Evolutionary conservation across 768 basidiomycete genomes (phyloP), one percentile per base, ranked within the genome.

Genomic region (Suillus luteus): DNA sequence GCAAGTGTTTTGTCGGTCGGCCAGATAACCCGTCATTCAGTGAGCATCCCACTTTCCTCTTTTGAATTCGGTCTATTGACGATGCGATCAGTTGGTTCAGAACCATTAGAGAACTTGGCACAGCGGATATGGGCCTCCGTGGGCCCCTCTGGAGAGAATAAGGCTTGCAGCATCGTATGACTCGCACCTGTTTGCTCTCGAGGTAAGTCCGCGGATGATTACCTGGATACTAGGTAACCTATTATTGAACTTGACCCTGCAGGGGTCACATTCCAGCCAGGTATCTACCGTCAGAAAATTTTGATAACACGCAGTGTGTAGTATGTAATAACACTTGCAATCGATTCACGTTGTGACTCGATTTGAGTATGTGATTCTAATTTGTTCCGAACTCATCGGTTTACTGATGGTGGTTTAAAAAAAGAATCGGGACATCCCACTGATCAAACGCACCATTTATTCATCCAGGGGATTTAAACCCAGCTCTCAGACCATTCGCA

Each of bases 101-200:
- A 96, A 72, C 86, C 90, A 0, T 77, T 95, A n/a, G 84, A 87
- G 44, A 62, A 68, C 2, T 84, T 96, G 5, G 87, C 93, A 0
- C 70, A 83, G 38, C 80, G 80, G 5, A 96, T 99, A 58, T 90
- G 87, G 83, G 74, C 76, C 31, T 88, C 91, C 0, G 82, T 86
- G 0, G 96, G 96, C 1, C 95, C 95, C 0, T 97, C 95, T 0
- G 96, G 96, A 0, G 84, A 79, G 2, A 98, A 98, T 79, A 96
- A 95, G 81, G 95, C 12, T n/a, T 22, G 17, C 91, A 0, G 80
- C 85, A 38, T 91, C 91, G 1, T 77, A 84, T 62, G 93, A 95
- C 67, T 86, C 87, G 0, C 89, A 95, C 78, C 73, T 95, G 14
- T 87, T 82, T 63, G 86, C 89, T 2, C 82, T 95, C 0, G 93